Evolutionary conservation across 495 filamentous ascomycete species (phyloP).

Genomic region (Mycothermus thermophilus): DNA sequence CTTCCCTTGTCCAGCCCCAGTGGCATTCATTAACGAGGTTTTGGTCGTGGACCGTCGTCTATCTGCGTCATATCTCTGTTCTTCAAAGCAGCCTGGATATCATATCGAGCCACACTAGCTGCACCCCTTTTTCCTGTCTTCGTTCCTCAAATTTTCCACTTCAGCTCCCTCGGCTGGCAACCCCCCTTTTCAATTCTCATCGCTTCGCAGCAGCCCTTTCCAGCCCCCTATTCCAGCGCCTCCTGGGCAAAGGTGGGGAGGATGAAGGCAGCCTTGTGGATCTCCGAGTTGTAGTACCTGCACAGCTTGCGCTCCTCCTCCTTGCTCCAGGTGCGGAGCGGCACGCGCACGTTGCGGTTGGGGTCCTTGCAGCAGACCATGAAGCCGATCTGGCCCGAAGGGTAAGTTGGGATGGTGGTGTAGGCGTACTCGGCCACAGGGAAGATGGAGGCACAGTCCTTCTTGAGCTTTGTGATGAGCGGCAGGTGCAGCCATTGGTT

Average conservation of each 20-base stretch:
- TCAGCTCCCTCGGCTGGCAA: too few relatives aligned
- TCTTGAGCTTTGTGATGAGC: conserved; percentile 82
- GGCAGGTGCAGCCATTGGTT: conserved; percentile 98
- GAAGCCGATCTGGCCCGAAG: conserved; percentile 98
- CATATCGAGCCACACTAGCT: conserved; percentile 1
- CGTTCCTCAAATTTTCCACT: too few relatives aligned
- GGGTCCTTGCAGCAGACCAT: conserved; percentile 98
- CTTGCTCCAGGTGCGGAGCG: conserved; percentile 58
- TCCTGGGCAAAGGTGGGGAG: conserved; percentile 83
- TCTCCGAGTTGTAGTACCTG: conserved; percentile 90
- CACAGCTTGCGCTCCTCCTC: conserved; percentile 88
- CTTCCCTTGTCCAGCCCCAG: too few relatives aligned
- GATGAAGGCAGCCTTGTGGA: conserved; percentile 87
- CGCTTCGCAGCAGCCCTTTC: too few relatives aligned
- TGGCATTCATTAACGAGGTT: conserved; percentile 1
- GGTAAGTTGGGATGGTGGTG: conserved; percentile 99
- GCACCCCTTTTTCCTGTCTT: conserved; percentile 4
- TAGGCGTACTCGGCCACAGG: conserved; percentile 95
- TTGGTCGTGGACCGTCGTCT: not conserved
- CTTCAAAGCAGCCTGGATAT: conserved; percentile 2
- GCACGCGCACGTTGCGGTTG: conserved; percentile 65
- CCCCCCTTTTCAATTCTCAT: too few relatives aligned
- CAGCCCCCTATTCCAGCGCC: conserved; percentile 45
- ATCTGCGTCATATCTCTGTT: too few relatives aligned
- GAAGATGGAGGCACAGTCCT: conserved; percentile 95